Evolutionary conservation across 169 alveolate genomes (phyloP), one percentile per base, ranked within the genome.

Genomic region (Plasmodium cynomolgi): DNA sequence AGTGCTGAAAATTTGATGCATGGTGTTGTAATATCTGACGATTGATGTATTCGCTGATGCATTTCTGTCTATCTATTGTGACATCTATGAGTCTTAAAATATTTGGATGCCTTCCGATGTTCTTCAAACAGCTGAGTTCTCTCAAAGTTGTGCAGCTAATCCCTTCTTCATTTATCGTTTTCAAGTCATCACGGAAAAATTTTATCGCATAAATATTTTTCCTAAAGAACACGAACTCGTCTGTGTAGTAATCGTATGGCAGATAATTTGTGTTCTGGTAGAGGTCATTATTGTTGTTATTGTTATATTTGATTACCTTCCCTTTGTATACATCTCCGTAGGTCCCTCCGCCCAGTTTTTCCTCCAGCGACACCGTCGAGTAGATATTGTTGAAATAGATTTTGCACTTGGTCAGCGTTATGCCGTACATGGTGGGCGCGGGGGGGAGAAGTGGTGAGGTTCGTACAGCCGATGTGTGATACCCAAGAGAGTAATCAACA

Each of bases 291-390:
- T 29, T 56, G 11, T 84, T 95, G 54, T n/a, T 56, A 13, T 90
- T 95, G 9, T 58, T 91, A 33, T 75, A 50, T 20, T 79, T 90
- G 15, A 85, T 50, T 0, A 82, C 93, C 33, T 93, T 73, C 26
- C 95, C 99, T 77, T 97, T 91, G 93, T 97, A 98, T 29, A 98
- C 99, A 85, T 98, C 99, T 44, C 99, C 99, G 84, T 97, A 98
- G 5, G 99, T 97, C 9, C 99, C 99, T 7, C 98, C 97, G 9
- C 99, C 99, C 74, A 98, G 95, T 34, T 95, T 96, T 33, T 95
- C 98, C 37, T 97, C 98, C 33, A 90, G 58, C 1, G 91, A 90
- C 17, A 90, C 94, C 9, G 91, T 81, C 17, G 94, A 90, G 37
- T 81, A 81, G 11, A 90, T 90, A 23, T 90, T 90, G 23, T 90